Base-by-base conservation (phyloP, 1,139 yeast genomes). In the Lodderomyces orthopsilosis region DNA sequence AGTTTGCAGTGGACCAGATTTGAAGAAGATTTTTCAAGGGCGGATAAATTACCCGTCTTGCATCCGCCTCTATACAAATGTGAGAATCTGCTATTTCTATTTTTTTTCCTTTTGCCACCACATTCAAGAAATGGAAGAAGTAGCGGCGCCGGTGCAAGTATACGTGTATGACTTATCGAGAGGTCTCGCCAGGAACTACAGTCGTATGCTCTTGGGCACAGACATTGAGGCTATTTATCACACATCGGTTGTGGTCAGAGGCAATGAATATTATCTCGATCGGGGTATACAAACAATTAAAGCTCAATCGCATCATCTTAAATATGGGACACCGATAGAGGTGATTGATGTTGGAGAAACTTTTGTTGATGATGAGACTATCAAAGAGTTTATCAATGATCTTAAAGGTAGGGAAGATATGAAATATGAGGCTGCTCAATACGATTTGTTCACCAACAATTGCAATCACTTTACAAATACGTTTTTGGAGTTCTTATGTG, bases 391-490 rank as follows among this genome's bases (percentile, higher is more conserved):
- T 54, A 52, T 83, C 38, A 66, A 65, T 3, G 85, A 81, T 38
- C 59, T 82, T 32, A 62, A 62, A 21, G 48, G 54, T 40, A 65
- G 65, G 41, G 68, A 68, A 10, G 75, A 68, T 21, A 49, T 51
- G 49, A 70, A 69, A 50, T 82, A 71, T 54, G 67, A 72, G 32
- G 75, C 79, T 1, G 64, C 64, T 7, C 67, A 62, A 19, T 83
- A 83, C 57, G 81, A 82, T 50, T 62, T 83, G 48, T 81, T 83
- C 49, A 75, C 75, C 43, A 83, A 83, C 60, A 83, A 83, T 56
- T 83, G 90, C 59, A 83, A 83, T 61, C 85, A 83, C 51, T 82
- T 83, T 62, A 72, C 85, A 13, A 76, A 81, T 50, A 79, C 74
- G 38, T 55, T 79, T 44, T 58, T 78, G 39, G 83, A 83, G 51